Conservation (phyloP, 1,284 basidiomycete species). For the Paramarasmius palmivorus region DNA sequence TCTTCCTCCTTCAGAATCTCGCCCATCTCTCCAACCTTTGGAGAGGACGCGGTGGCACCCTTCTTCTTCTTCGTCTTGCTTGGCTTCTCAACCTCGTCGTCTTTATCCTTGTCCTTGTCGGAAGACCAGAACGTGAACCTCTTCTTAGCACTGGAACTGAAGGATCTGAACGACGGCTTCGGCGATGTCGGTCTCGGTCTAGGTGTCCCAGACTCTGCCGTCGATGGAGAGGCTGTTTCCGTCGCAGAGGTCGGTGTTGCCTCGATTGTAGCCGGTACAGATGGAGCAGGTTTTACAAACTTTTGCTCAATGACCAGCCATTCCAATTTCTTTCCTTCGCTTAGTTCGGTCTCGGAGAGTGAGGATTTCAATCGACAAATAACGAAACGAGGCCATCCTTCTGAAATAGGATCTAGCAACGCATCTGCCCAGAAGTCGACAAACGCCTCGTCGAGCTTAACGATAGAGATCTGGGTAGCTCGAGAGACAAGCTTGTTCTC, state of each 20-base stretch:
- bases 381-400: slow-evolving; percentile 64
- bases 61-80: slow-evolving; percentile 30
- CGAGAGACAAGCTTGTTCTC: slow-evolving; percentile 33
- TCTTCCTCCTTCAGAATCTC: slow-evolving; percentile 59
- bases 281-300: slow-evolving; percentile 40
- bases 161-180: slow-evolving; percentile 48
- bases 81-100: slow-evolving; percentile 20
- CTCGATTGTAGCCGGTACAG: slow-evolving; percentile 25
- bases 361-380: slow-evolving; percentile 60
- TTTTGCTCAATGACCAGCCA: slow-evolving; percentile 70
- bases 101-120: slow-evolving; percentile 22
- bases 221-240: slow-evolving; percentile 19
- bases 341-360: slow-evolving; percentile 19
- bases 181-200: slow-evolving; percentile 42
- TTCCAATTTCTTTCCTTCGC: slow-evolving; percentile 33
- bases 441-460: slow-evolving; percentile 75
- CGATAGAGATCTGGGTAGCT: slow-evolving; percentile 43
- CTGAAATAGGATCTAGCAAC: slow-evolving; percentile 61
- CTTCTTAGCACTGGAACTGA: slow-evolving; percentile 47
- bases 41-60: slow-evolving; percentile 25
- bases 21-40: slow-evolving; percentile 63
- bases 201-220: slow-evolving; percentile 18
- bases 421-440: slow-evolving; percentile 78
- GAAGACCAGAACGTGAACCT: slow-evolving; percentile 59
- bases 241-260: slow-evolving; percentile 32